These are phyloP conservation scores for Monosporascus sp. DNA, from an alignment of 2,329 filamentous ascomycete species.

Conservation along the genomic window DNA sequence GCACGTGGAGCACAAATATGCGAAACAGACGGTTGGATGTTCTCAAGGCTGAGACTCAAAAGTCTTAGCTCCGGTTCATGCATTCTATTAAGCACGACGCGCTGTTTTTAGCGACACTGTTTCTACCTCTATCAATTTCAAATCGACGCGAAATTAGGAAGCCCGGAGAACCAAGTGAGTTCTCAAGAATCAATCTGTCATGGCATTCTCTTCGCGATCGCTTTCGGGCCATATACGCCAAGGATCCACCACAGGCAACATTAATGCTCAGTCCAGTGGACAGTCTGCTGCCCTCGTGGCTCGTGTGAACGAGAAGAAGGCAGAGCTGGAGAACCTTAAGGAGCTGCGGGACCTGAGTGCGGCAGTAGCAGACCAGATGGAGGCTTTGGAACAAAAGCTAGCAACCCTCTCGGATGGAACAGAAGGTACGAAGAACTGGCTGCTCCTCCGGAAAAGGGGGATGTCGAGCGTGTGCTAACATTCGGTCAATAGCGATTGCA, in stretches of 20 bases:
- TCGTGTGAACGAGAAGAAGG: constrained; percentile 80
- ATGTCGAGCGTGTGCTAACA: constrained; percentile 6
- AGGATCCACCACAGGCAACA: constrained; percentile 44
- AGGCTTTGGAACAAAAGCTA: constrained; percentile 72
- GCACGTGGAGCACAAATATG: too few relatives aligned
- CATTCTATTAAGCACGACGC: too few relatives aligned
- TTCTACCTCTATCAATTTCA: too few relatives aligned
- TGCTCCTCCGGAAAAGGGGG: background rate
- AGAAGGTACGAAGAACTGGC: constrained; percentile 51
- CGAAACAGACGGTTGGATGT: too few relatives aligned
- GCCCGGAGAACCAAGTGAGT: background rate
- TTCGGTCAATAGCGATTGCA: constrained; percentile 59
- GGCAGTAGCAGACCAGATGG: constrained; percentile 76
- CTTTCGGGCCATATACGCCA: constrained; percentile 65
- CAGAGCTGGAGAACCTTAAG: constrained; percentile 73
- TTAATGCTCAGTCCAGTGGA: constrained; percentile 39
- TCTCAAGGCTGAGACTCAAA: too few relatives aligned
- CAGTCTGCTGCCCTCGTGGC: constrained; percentile 68
- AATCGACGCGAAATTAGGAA: too few relatives aligned
- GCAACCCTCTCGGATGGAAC: constrained; percentile 75
- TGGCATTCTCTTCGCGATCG: constrained; percentile 54
- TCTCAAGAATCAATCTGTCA: constrained; percentile 21
- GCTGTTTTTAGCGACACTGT: too few relatives aligned
- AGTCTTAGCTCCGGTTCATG: too few relatives aligned
- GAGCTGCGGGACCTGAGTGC: constrained; percentile 76